Conservation (phyloP, 1,139 yeast species). For the Hyphopichia wangnamkhiaoensis region DNA sequence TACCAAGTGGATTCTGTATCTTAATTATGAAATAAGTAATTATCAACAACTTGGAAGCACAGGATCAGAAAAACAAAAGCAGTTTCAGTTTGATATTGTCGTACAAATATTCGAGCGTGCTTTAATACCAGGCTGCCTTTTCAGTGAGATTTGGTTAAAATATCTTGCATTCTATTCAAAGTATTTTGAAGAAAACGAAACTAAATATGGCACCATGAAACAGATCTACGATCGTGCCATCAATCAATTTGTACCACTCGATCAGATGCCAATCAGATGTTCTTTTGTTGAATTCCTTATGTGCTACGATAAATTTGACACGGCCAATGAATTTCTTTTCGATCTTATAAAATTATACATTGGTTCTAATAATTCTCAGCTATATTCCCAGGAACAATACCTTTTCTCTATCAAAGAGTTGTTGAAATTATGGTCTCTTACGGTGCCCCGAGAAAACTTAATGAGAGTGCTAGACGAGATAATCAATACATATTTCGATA, state of each 20-base stretch:
- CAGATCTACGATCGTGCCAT: conserved; percentile 43
- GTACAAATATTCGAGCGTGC: conserved; percentile 59
- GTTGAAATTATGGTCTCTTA: conserved; percentile 19
- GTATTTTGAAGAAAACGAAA: conserved; percentile 13
- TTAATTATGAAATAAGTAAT: conserved; percentile 42
- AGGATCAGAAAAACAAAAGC: neutral
- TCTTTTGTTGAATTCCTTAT: conserved; percentile 40
- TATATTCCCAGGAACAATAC: conserved; percentile 26
- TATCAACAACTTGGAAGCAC: conserved; percentile 5
- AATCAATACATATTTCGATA: conserved; percentile 21
- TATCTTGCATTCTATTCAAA: conserved; percentile 46
- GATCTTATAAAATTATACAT: conserved; percentile 27
- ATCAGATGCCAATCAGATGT: conserved; percentile 36
- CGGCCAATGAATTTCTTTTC: conserved; percentile 29
- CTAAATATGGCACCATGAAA: conserved; percentile 25
- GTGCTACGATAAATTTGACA: conserved; percentile 18
- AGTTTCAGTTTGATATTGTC: conserved; percentile 12
- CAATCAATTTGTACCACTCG: conserved; percentile 46
- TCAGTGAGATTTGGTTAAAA: conserved; percentile 56
- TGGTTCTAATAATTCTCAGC: conserved; percentile 17
- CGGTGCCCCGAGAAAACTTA: conserved; percentile 9
- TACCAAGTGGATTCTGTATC: conserved; percentile 52
- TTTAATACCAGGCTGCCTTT: conserved; percentile 56
- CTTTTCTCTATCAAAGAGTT: conserved; percentile 20
- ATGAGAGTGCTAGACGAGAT: conserved; percentile 14